Evolutionary conservation across 2,329 filamentous ascomycete species (phyloP).

Genomic region (Fusarium proliferatum): DNA sequence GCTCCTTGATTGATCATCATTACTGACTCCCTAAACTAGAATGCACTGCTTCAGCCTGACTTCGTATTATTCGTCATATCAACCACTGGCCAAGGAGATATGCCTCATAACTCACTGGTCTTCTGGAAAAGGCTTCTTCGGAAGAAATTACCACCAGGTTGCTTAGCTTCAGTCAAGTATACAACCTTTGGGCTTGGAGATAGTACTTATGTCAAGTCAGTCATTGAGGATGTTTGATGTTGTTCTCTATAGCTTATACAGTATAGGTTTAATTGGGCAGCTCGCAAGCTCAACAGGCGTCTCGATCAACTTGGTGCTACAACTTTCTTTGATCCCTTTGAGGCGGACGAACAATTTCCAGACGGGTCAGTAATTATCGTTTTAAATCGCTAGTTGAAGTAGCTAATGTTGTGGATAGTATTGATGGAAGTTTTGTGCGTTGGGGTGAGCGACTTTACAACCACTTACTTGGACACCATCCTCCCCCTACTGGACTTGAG

Average conservation of each 20-base stretch:
- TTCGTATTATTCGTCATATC: slow-evolving; percentile 85
- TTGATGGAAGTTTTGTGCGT: slow-evolving; percentile 83
- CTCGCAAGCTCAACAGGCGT: slow-evolving; percentile 86
- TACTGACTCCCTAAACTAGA: slow-evolving; percentile 53
- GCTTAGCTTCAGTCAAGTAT: slow-evolving; percentile 76
- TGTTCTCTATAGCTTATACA: neutral
- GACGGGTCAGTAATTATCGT: slow-evolving; percentile 74
- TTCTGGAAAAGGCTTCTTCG: slow-evolving; percentile 90
- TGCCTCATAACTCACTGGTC: slow-evolving; percentile 81
- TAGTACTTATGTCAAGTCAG: slow-evolving; percentile 90
- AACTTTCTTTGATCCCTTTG: slow-evolving; percentile 80
- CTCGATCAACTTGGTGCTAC: slow-evolving; percentile 84
- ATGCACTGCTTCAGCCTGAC: slow-evolving; percentile 60
- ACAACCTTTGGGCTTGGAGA: slow-evolving; percentile 93
- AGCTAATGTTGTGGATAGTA: slow-evolving; percentile 58
- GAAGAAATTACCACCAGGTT: slow-evolving; percentile 78
- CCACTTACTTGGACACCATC: slow-evolving; percentile 73
- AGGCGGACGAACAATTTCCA: slow-evolving; percentile 92
- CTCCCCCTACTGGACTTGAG: slow-evolving; percentile 72
- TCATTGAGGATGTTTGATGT: neutral
- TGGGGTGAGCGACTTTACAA: slow-evolving; percentile 78
- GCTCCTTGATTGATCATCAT: neutral
- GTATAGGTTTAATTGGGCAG: slow-evolving; percentile 88
- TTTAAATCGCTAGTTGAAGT: accelerated
- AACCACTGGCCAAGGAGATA: slow-evolving; percentile 93